Percentiles rank a stretch among this genome's conserved stretches.
Conservation (phyloP, 2,329 filamentous ascomycete species). For the Claviceps capensis region DNA sequence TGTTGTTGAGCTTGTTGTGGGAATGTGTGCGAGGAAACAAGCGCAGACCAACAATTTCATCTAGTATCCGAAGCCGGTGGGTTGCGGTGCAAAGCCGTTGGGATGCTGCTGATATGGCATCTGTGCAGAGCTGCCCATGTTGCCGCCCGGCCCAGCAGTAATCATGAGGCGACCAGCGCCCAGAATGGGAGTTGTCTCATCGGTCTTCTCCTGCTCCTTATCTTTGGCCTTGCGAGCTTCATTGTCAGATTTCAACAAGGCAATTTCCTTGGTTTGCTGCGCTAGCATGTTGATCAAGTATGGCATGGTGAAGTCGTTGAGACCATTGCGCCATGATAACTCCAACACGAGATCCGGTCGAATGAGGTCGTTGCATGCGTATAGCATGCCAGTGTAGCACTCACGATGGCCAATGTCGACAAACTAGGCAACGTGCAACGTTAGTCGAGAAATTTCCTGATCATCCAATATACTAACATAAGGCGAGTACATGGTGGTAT, state of each 20-base stretch:
- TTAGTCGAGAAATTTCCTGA: background rate
- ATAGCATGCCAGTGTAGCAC: conserved; percentile 99
- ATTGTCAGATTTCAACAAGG: conserved; percentile 82
- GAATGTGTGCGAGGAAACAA: conserved; percentile 9
- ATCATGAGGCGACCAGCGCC: conserved; percentile 86
- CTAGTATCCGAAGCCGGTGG: conserved; percentile 62
- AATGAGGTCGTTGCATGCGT: conserved; percentile 95
- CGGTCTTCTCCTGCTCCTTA: conserved; percentile 61
- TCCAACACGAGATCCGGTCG: conserved; percentile 87
- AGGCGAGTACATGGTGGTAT: background rate
- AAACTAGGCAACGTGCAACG: conserved; percentile 47
- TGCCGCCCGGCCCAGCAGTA: conserved; percentile 69
- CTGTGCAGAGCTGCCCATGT: conserved; percentile 36
- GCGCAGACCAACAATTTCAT: conserved; percentile 17
- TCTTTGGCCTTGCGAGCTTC: conserved; percentile 80
- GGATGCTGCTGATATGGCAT: conserved; percentile 57
- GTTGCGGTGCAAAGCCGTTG: conserved; percentile 81
- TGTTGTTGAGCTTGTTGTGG: background rate
- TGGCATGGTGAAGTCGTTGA: conserved; percentile 96
- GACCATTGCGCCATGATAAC: conserved; percentile 89
- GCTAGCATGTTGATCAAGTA: conserved; percentile 98
- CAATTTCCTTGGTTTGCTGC: conserved; percentile 79
- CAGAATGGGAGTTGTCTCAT: conserved; percentile 88
- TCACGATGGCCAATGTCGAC: conserved; percentile 98
- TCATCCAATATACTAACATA: too few species aligned